phyloP scores from a whole-genome alignment of 2,329 filamentous ascomycete species.

The Claviceps fusiformis region DNA sequence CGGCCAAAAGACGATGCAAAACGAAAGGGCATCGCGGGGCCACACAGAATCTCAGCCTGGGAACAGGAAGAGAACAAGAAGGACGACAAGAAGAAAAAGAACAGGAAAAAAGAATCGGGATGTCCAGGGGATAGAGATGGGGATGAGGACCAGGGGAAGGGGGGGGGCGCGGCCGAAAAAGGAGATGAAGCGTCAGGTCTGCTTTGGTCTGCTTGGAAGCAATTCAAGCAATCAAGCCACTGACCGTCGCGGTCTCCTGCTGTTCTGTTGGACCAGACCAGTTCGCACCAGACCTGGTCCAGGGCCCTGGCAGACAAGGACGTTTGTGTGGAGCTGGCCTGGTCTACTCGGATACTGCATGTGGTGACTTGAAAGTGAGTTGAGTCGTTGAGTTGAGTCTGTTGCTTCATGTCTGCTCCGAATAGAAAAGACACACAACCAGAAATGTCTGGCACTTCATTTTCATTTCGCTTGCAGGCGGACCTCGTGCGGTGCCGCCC shows the following conservation, averaged over 20 bases:
- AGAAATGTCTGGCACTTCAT: conserved; percentile 2
- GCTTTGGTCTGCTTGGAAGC: background rate
- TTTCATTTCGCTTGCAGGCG: conserved; percentile 9
- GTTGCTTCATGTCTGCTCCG: background rate
- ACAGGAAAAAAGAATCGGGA: background rate
- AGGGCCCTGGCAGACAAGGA: background rate
- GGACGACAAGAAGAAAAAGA: conserved; percentile 3
- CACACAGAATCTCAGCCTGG: background rate
- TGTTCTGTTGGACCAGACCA: background rate
- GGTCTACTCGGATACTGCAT: too few relatives aligned
- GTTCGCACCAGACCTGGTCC: background rate
- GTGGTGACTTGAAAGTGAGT: too few relatives aligned
- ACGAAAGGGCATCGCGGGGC: conserved; percentile 10
- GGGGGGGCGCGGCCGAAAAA: background rate
- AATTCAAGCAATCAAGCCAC: background rate
- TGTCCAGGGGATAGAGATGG: background rate
- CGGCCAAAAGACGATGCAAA: conserved; percentile 5
- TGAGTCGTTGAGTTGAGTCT: too few relatives aligned
- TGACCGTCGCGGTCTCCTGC: background rate
- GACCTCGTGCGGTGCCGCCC: background rate
- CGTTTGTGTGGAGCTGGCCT: background rate
- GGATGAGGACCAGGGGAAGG: background rate
- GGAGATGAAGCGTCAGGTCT: background rate
- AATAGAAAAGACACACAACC: background rate
- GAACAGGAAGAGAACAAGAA: background rate